Evolutionary conservation across 305 asterid genomes (phyloP), one percentile per base, ranked within the genome.

Genomic region (Plantago coronopus): DNA sequence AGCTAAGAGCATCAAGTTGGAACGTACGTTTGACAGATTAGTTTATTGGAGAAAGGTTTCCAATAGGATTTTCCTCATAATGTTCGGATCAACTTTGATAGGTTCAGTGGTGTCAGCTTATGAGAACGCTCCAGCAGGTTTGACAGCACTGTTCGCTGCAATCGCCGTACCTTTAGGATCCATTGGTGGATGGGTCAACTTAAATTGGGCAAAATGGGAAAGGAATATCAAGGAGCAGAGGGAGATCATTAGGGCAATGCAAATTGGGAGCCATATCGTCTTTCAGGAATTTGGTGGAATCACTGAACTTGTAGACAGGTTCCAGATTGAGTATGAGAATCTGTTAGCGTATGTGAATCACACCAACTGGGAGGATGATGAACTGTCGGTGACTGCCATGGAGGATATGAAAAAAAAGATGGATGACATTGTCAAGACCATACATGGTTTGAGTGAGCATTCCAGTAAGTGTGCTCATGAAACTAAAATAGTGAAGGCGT

Each of bases 71-170:
- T 86, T 89, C 65, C 81, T 82, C 2, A 76, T 76, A 0, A 76
- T 88, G 7, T 86, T 89, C 31, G 81, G 85, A 5, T 76, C 94
- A 0, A 91, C 81, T 29, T 27, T 86, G 63, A 76, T 89, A 40
- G 84, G 87, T 69, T 82, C 97, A 0, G 91, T 89, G 40, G 94
- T 89, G 65, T 95, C 95, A 5, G 97, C 95, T 0, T 95, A 95
- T 2, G 54, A 86, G 59, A 65, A 89, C 0, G 97, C 97, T 2
- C 91, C 97, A 1, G 87, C 95, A 2, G 82, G 86, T 47, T 82
- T 89, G 74, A 71, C 95, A 0, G 94, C 95, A 0, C 60, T 86
- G 67, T 88, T 88, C 5, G 95, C 94, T 0, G 97, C 97, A 0
- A 91, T 95, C 0, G 74, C 94, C 2, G 76, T 81, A 59, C 97